These are phyloP conservation scores for Symbiodinium natans DNA, from an alignment of 73 alveolate genomes.

Conservation along the genomic window DNA sequence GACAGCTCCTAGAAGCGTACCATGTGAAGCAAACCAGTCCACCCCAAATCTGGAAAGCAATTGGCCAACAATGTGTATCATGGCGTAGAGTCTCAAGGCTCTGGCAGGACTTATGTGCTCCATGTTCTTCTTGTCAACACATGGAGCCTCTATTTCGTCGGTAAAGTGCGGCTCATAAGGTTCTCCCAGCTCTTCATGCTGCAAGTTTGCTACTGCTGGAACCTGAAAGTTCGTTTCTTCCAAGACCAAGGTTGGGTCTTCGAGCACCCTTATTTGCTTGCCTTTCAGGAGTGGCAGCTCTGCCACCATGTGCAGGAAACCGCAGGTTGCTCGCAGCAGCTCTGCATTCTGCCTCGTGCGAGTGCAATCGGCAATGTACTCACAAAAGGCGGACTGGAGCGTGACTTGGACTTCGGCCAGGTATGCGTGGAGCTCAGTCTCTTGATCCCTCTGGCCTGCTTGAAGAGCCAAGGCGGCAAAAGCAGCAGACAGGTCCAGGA, in stretches of 20 bases:
- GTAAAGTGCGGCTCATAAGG: background rate
- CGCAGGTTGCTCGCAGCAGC: background rate
- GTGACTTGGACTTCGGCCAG: background rate
- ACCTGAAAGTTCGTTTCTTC: background rate
- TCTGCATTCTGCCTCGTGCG: background rate
- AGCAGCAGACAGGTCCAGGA: background rate
- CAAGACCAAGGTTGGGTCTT: no score
- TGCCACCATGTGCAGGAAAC: background rate
- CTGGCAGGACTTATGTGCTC: background rate
- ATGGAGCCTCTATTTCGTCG: background rate
- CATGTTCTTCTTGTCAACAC: background rate
- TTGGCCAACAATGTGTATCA: background rate
- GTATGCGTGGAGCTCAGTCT: background rate
- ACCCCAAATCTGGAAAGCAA: background rate
- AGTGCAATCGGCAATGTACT: background rate
- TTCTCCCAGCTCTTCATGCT: background rate
- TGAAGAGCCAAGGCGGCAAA: background rate
- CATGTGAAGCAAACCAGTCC: background rate
- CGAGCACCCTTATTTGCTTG: no score
- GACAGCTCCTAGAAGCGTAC: background rate
- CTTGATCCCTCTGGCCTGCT: background rate
- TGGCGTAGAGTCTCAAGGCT: background rate
- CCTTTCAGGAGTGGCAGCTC: no score
- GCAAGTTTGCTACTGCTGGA: background rate
- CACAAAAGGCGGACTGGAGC: background rate